Evolutionary conservation across 1,139 yeast species (phyloP), one percentile per base, ranked within the genome.

Genomic region (Scheffersomyces cryptocercus): DNA sequence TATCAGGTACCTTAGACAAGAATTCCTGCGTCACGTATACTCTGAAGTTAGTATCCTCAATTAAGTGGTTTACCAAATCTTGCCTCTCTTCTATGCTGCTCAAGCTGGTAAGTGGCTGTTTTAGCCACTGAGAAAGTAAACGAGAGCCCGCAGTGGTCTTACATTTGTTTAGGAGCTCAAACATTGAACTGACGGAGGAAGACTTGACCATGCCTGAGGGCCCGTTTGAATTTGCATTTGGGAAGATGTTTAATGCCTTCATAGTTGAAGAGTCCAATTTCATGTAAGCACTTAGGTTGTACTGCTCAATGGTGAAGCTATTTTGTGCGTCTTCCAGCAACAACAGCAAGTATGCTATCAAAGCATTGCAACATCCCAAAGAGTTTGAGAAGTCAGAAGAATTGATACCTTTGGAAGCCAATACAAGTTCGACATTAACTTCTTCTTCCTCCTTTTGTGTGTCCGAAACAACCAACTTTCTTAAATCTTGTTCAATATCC

Each of bases 191-290:
- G n/a, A 71, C 50, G 15, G 20, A 34, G 7, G 41, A 39, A 42
- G 86, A 75, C 35, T 79, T 73, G 50, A 77, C 80, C 24, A 58
- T 57, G 11, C 51, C 47, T 4, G 70, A 61, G 5, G 73, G 68
- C 48, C 62, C 56, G 3, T 66, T 75, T 36, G 65, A 75, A 5
- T 77, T 67, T 7, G 61, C 39, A 37, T 49, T 38, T 3, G 98
- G 96, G 67, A 91, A 88, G 29, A 93, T 72, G 56, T 91, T 91
- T 50, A 95, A 72, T 0, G 99, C 97, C 48, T 82, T 83, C 48
- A 90, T 81, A 0, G 98, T 96, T 1, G 97, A 84, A 7, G 95
- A 82, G 59, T 93, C 99, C 41, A 93, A 75, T 55, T 88, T 85
- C 96, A 93, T 89, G 61, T 75, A 91, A 45, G 85, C 82, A 14